A percentile compares a stretch with the other conserved stretches of the same genome.
These are phyloP conservation scores for Fusarium keratoplasticum DNA, from an alignment of 2,329 filamentous ascomycete species.

Conservation along the genomic window DNA sequence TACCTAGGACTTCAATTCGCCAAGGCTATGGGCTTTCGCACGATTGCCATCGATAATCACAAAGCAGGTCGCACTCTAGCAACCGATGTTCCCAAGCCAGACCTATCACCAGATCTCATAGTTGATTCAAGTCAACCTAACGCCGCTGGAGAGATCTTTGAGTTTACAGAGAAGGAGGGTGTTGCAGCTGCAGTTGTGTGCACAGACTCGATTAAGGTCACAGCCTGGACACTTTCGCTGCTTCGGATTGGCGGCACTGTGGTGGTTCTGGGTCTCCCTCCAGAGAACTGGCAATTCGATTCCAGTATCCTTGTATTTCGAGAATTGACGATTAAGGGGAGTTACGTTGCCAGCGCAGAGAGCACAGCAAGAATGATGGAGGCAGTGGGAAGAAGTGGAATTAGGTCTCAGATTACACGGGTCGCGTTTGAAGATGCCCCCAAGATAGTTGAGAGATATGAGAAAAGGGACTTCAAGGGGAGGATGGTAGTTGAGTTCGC, in stretches of 20 bases:
- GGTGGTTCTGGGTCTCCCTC: slow-evolving; percentile 47
- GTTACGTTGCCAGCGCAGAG: slow-evolving; percentile 47
- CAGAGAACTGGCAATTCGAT: slow-evolving; percentile 49
- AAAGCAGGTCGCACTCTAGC: slow-evolving; percentile 45
- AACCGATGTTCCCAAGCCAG: slow-evolving; percentile 33
- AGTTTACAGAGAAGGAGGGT: slow-evolving; percentile 47
- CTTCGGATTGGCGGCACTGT: slow-evolving; percentile 46
- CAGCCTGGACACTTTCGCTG: slow-evolving; percentile 45
- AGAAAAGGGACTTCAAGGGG: slow-evolving; percentile 44
- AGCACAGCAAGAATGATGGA: slow-evolving; percentile 48
- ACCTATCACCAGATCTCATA: slow-evolving; percentile 43
- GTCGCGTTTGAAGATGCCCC: slow-evolving; percentile 44
- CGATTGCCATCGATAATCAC: slow-evolving; percentile 51
- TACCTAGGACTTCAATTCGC: slow-evolving; percentile 52
- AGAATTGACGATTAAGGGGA: slow-evolving; percentile 47
- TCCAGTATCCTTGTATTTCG: slow-evolving; percentile 44
- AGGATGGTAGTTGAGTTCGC: slow-evolving; percentile 45
- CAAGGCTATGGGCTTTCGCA: slow-evolving; percentile 50
- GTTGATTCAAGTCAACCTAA: slow-evolving; percentile 40
- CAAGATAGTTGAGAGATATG: slow-evolving; percentile 42
- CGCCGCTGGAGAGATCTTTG: slow-evolving; percentile 38
- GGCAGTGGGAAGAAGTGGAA: slow-evolving; percentile 38
- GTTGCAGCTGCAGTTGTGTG: slow-evolving; percentile 48
- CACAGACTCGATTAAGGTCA: slow-evolving; percentile 47
- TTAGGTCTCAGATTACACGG: slow-evolving; percentile 45